A percentile compares a stretch with the other conserved stretches of the same genome.
These are phyloP conservation scores for Dendrobium officinale DNA, from an alignment of 106 monocot species.

Conservation along the genomic window DNA sequence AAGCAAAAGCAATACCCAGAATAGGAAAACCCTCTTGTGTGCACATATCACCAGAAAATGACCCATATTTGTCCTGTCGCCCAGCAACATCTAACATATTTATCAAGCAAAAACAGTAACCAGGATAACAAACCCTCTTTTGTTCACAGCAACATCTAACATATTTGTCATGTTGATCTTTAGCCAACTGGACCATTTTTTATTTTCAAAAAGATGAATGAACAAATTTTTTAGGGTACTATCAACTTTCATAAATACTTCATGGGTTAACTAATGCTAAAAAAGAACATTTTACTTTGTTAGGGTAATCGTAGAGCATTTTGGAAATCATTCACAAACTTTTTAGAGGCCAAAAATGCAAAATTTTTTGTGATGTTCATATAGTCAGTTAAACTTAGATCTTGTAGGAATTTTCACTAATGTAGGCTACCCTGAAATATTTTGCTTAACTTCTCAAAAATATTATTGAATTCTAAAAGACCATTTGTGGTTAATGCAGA, in stretches of 20 bases:
- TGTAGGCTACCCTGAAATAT: too few species aligned
- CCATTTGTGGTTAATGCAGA: background rate
- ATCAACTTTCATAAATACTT: background rate
- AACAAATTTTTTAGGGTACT: background rate
- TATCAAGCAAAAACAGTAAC: constrained; percentile 20
- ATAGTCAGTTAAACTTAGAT: background rate
- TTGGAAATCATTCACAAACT: background rate
- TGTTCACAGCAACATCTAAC: too few species aligned
- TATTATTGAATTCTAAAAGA: background rate
- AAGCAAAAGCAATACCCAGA: constrained; percentile 25
- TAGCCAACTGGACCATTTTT: background rate
- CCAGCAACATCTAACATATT: constrained; percentile 50
- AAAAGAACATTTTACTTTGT: background rate
- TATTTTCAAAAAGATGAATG: background rate
- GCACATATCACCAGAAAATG: constrained; percentile 91
- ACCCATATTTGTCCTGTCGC: constrained; percentile 89
- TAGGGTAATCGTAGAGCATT: background rate
- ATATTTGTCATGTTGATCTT: background rate
- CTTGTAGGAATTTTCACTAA: background rate
- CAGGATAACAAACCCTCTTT: too few species aligned
- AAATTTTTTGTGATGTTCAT: background rate
- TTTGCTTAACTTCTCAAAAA: too few species aligned
- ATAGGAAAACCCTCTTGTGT: background rate
- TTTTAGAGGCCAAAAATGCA: background rate
- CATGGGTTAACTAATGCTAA: too few species aligned